Conservation (phyloP, 2,329 filamentous ascomycete genomes). For the Penicillium sp. region DNA sequence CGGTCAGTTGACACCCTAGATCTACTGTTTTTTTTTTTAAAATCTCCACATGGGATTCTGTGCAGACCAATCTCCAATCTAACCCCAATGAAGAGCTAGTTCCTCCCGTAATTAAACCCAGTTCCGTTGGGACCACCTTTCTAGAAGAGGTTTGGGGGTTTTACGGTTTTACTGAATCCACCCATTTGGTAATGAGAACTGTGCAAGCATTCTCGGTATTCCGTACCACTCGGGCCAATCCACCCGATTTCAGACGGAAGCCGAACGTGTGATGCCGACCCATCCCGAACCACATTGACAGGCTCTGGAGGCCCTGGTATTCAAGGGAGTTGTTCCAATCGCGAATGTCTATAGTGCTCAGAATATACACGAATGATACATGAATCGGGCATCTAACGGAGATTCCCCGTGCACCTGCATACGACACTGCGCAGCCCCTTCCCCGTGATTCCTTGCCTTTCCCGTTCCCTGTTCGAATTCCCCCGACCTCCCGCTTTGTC, state of each 20-base stretch:
- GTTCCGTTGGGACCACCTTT: background rate
- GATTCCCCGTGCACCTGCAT: constrained; percentile 5
- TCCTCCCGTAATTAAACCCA: background rate
- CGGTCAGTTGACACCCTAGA: background rate
- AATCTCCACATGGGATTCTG: background rate
- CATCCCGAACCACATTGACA: constrained; percentile 1
- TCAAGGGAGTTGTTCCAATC: background rate
- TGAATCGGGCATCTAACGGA: background rate
- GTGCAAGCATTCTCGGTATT: constrained; percentile 4
- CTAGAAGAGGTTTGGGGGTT: background rate
- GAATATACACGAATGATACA: background rate
- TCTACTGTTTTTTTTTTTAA: background rate
- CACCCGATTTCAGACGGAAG: constrained; percentile 1
- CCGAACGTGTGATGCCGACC: constrained; percentile 6
- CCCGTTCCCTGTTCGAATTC: constrained; percentile 9
- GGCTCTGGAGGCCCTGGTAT: no score
- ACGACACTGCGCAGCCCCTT: constrained; percentile 8
- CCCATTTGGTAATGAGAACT: constrained; percentile 6
- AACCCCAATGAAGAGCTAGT: background rate
- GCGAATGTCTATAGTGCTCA: background rate
- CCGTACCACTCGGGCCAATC: constrained; percentile 9
- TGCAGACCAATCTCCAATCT: background rate
- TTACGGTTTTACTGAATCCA: background rate
- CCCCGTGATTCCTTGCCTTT: background rate
- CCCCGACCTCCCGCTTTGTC: constrained; percentile 10